Percentiles rank a stretch among this genome's conserved stretches.
phyloP scores from a whole-genome alignment of 257 asterid species.

The Solanum arcanum region DNA sequence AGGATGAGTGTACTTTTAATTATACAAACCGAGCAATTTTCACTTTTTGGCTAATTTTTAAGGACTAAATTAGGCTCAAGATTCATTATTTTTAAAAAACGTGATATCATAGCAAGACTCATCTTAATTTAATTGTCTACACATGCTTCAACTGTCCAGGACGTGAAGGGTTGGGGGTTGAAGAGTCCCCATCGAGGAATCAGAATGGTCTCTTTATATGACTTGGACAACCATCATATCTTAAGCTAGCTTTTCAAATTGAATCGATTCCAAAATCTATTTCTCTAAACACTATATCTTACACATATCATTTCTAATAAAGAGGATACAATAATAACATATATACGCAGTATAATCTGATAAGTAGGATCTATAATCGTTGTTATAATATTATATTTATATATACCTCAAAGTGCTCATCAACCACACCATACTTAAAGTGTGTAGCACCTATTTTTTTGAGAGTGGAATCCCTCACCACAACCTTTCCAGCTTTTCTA shows the following conservation, averaged over 20 bases:
- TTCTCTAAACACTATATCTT: background rate
- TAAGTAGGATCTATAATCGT: background rate
- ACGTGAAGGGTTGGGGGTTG: background rate
- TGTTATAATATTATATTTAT: background rate
- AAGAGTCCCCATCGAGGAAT: background rate
- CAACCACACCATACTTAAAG: conserved; percentile 56
- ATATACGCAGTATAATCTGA: background rate
- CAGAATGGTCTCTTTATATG: background rate
- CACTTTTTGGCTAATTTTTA: background rate
- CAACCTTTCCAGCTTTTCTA: conserved; percentile 63
- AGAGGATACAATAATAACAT: background rate
- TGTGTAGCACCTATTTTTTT: conserved; percentile 52
- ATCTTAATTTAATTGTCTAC: too few relatives aligned
- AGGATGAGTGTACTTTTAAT: too few relatives aligned
- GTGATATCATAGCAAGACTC: background rate
- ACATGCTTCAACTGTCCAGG: background rate
- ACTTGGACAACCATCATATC: background rate
- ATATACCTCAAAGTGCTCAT: conserved; percentile 74
- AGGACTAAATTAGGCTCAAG: background rate
- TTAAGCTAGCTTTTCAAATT: background rate
- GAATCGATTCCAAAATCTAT: background rate
- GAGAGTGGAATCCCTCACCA: conserved; percentile 58
- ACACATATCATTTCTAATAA: background rate
- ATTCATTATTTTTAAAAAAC: too few relatives aligned
- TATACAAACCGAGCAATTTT: too few relatives aligned